These are phyloP conservation scores for Yamadazyma pseudoaaseri DNA, from an alignment of 1,139 yeast species.

Conservation along the genomic window DNA sequence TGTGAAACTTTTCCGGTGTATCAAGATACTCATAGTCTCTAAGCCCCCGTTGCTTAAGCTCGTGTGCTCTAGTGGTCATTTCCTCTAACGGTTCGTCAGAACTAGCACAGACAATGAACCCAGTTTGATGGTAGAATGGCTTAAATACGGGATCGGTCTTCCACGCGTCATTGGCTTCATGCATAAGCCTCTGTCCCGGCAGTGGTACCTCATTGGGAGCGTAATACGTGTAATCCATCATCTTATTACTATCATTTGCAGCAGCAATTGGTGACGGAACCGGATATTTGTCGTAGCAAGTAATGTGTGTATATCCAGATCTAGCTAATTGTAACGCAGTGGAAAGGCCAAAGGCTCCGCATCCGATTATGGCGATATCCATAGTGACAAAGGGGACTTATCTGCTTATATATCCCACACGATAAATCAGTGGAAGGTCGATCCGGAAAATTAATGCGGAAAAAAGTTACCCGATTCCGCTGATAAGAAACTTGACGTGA, in stretches of 20 bases:
- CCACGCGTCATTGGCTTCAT: constrained; percentile 42
- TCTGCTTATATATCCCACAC: too few species aligned
- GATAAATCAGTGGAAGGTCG: too few species aligned
- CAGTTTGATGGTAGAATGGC: constrained; percentile 32
- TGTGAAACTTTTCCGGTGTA: constrained; percentile 18
- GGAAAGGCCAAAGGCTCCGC: constrained; percentile 22
- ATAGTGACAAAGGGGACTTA: too few species aligned
- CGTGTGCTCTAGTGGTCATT: constrained; percentile 26
- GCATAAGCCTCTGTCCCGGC: constrained; percentile 21
- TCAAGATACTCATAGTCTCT: constrained; percentile 20
- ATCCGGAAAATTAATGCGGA: too few species aligned
- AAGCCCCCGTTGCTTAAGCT: constrained; percentile 24
- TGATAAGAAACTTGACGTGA: too few species aligned
- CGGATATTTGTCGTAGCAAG: constrained; percentile 33
- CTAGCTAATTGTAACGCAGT: constrained; percentile 18
- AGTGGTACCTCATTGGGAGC: constrained; percentile 12
- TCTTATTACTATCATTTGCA: constrained; percentile 48
- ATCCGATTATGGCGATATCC: constrained; percentile 16
- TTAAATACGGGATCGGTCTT: constrained; percentile 27
- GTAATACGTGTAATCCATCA: constrained; percentile 45
- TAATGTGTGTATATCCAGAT: constrained; percentile 14
- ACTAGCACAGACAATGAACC: constrained; percentile 21
- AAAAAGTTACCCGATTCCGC: too few species aligned
- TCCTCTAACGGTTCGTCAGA: constrained; percentile 23
- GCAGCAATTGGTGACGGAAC: constrained; percentile 51